A percentile compares a stretch with the other conserved stretches of the same genome.
phyloP scores from a whole-genome alignment of 2,329 filamentous ascomycete genomes.

The Botryotinia convoluta region DNA sequence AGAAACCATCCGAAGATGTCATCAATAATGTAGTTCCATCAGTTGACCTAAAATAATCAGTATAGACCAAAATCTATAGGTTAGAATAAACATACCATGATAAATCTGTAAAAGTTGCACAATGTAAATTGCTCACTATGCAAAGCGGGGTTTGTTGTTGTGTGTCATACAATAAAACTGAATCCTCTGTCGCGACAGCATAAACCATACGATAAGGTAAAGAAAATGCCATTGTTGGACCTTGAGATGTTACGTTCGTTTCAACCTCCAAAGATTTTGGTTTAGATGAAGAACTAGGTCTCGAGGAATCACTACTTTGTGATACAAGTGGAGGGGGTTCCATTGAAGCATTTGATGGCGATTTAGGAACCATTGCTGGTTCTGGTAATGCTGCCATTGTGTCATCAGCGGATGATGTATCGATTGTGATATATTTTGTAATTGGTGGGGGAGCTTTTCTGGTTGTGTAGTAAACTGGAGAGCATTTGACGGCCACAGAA shows the following conservation, averaged over 20 bases:
- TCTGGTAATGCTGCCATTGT: conserved; percentile 82
- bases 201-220: conserved; percentile 94
- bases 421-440: conserved; percentile 88
- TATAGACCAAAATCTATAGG: background rate
- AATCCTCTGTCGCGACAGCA: conserved; percentile 94
- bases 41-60: conserved; percentile 55
- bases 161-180: conserved; percentile 92
- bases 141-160: conserved; percentile 93
- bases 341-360: conserved; percentile 64
- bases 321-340: conserved; percentile 69
- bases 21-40: conserved; percentile 81
- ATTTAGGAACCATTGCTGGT: conserved; percentile 58
- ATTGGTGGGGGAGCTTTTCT: conserved; percentile 67
- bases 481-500: conserved; percentile 92
- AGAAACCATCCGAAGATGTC: conserved; percentile 98
- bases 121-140: conserved; percentile 94
- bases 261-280: conserved; percentile 43
- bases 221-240: conserved; percentile 71
- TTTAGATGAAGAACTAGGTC: conserved; percentile 44
- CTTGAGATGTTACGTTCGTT: conserved; percentile 50
- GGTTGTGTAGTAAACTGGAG: conserved; percentile 81
- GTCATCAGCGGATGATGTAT: conserved; percentile 85
- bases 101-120: conserved; percentile 94
- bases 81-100: conserved; percentile 69
- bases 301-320: conserved; percentile 45